A percentile compares a stretch with the other conserved stretches of the same genome.
Evolutionary conservation across 306 rosid species (phyloP).

Genomic region (Vigna hirtella): DNA sequence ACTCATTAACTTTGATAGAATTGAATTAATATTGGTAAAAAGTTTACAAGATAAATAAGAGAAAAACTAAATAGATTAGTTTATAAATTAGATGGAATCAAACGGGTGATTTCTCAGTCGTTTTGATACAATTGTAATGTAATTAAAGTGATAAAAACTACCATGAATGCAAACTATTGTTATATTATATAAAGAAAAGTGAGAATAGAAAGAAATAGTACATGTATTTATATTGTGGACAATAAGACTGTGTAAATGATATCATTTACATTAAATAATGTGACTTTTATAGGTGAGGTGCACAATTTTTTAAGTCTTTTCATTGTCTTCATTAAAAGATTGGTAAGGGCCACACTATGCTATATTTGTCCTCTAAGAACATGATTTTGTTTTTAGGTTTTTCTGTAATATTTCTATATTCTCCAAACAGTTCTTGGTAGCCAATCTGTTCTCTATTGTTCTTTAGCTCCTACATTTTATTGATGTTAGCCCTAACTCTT

Average conservation of each 20-base stretch:
- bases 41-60: too few relatives aligned
- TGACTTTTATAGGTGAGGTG: constrained; percentile 2
- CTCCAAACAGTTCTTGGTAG: constrained; percentile 5
- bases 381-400: constrained; percentile 18
- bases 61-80: too few relatives aligned
- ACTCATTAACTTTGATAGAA: too few relatives aligned
- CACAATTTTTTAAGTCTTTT: constrained; percentile 20
- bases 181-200: too few relatives aligned
- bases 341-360: constrained; percentile 8
- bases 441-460: neutral
- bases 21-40: too few relatives aligned
- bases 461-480: neutral
- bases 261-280: constrained; percentile 10
- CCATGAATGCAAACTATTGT: too few relatives aligned
- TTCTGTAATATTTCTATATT: neutral
- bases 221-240: neutral
- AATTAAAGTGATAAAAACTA: too few relatives aligned
- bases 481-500: neutral
- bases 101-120: too few relatives aligned
- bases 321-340: constrained; percentile 2
- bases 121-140: too few relatives aligned
- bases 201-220: too few relatives aligned
- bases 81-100: too few relatives aligned
- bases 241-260: neutral
- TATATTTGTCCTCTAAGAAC: constrained; percentile 11